These are phyloP conservation scores for Backusella tarrabulga DNA, from an alignment of 192 early-diverging fungal genomes.

Conservation along the genomic window DNA sequence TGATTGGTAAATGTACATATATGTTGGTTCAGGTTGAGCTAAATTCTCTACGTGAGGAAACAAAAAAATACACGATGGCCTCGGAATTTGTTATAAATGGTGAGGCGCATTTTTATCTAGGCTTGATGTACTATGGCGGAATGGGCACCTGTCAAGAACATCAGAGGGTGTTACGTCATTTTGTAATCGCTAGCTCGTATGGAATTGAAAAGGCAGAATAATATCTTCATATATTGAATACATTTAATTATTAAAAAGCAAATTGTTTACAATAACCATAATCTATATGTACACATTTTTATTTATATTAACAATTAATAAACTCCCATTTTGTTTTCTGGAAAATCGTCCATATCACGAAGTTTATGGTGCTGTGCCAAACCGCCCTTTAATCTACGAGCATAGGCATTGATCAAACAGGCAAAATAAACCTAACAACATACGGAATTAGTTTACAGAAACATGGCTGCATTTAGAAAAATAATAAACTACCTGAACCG, in stretches of 20 bases:
- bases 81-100: background rate
- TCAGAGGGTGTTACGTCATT: background rate
- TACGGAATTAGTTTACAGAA: background rate
- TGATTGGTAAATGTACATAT: background rate
- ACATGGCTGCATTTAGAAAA: background rate
- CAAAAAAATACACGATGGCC: background rate
- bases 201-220: background rate
- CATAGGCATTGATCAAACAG: background rate
- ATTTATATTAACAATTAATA: background rate
- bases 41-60: background rate
- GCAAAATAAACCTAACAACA: conserved; percentile 1
- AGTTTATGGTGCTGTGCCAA: conserved; percentile 7
- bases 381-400: conserved; percentile 4
- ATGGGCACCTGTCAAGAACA: background rate
- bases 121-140: background rate
- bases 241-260: too few relatives aligned
- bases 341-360: conserved; percentile 15
- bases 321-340: conserved; percentile 8
- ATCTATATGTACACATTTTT: background rate
- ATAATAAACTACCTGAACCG: background rate
- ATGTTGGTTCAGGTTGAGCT: background rate
- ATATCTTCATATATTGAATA: background rate
- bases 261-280: too few relatives aligned
- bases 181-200: background rate
- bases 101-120: background rate